Conservation (phyloP, 1,284 basidiomycete species). For the Dichomitus squalens region DNA sequence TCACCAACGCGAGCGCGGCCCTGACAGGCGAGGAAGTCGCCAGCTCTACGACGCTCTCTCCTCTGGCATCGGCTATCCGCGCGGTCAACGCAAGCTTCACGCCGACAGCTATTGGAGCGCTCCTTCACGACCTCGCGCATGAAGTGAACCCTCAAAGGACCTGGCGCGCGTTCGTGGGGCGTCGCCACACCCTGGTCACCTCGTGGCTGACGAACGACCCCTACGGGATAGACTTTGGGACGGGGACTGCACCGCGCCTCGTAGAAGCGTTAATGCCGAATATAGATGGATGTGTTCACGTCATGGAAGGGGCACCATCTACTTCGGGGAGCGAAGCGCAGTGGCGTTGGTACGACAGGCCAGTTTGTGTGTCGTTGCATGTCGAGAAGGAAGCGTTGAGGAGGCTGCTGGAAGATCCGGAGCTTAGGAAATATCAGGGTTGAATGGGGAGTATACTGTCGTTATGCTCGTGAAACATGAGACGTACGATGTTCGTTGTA, state of each 20-base stretch:
- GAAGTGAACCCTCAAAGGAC: slow-evolving; percentile 34
- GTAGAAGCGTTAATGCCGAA: slow-evolving; percentile 41
- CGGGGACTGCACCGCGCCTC: slow-evolving; percentile 29
- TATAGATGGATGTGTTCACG: slow-evolving; percentile 41
- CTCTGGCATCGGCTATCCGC: slow-evolving; percentile 36
- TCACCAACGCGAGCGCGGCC: slow-evolving; percentile 31
- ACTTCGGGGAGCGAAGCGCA: not conserved
- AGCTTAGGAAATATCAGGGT: not conserved
- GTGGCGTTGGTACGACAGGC: slow-evolving; percentile 17
- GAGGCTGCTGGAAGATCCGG: slow-evolving; percentile 12
- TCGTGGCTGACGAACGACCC: slow-evolving; percentile 42
- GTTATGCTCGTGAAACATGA: too few species aligned
- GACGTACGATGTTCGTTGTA: too few species aligned
- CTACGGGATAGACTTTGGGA: slow-evolving; percentile 43
- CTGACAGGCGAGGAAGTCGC: slow-evolving; percentile 15
- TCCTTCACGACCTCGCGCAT: slow-evolving; percentile 43
- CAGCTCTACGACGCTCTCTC: slow-evolving; percentile 6
- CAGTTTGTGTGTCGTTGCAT: slow-evolving; percentile 21
- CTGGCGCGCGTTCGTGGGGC: slow-evolving; percentile 45
- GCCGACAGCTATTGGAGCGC: slow-evolving; percentile 30
- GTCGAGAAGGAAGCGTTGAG: slow-evolving; percentile 2
- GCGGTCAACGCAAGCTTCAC: slow-evolving; percentile 32
- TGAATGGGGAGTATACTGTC: too few species aligned
- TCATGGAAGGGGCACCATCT: slow-evolving; percentile 38
- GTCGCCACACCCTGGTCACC: slow-evolving; percentile 39